Base-by-base conservation (phyloP, 768 basidiomycete genomes). In the Russula earlei region DNA sequence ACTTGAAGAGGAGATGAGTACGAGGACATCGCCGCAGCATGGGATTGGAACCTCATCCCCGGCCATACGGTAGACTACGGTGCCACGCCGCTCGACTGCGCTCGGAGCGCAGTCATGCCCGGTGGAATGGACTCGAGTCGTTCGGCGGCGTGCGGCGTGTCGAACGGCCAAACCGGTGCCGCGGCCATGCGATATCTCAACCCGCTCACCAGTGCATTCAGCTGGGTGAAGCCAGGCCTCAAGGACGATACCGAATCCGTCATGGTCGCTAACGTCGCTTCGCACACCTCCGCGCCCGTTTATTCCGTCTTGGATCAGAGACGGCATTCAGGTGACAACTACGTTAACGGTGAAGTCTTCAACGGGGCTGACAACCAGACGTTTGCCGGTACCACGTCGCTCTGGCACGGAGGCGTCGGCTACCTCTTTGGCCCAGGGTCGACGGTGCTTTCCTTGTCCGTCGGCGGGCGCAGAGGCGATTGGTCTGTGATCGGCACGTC, bases 31-130 rank as follows among this genome's bases (percentile, higher is more conserved):
- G 69, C 79, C 4, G 85, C 79, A 2, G 73, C 80, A 2, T 85
- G 84, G 85, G 83, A 88, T 67, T 88, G 86, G 86, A 81, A 85
- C 60, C 74, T 85, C 7, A 80, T 88, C 44, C 85, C 86, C 7
- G 85, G 86, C 0, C 85, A 73, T 31, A 87, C 86, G 2, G 74
- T 77, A 36, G 81, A 86, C 64, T 84, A 85, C 63, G 71, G 68
- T 8, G 77, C 71, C 4, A 86, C 84, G 0, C 65, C 72, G 0
- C 71, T 88, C 17, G 64, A 64, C 37, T 85, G 84, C 61, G 67
- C 60, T 24, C n/a, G n/a, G n/a, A n/a, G n/a, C n/a, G n/a, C n/a
- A n/a, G n/a, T n/a, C 67, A 68, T 12, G 74, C 77, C 1, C 61
- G 67, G 20, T 68, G 69, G 52, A 71, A 63, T 1, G 84, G 83